These are phyloP conservation scores for Boletus rubescentipes DNA, from an alignment of 768 basidiomycete species.

Conservation along the genomic window DNA sequence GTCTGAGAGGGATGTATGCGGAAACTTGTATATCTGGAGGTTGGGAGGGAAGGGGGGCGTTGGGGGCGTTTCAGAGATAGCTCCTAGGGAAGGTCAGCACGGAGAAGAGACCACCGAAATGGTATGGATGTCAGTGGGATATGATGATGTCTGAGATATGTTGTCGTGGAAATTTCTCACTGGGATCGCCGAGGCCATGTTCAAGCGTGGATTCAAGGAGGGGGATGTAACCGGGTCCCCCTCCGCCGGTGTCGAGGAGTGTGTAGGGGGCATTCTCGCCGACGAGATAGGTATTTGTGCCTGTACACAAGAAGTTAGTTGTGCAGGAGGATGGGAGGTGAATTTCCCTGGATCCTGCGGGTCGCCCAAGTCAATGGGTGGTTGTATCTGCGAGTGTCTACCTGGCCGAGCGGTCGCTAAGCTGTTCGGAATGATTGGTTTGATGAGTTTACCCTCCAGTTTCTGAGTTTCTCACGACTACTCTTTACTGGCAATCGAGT, in stretches of 20 bases:
- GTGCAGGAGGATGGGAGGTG: constrained; percentile 37
- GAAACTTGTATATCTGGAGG: constrained; percentile 79
- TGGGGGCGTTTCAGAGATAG: constrained; percentile 60
- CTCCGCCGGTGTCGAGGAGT: constrained; percentile 84
- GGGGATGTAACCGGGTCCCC: constrained; percentile 63
- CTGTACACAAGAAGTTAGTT: constrained; percentile 34
- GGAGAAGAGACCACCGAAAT: constrained; percentile 70
- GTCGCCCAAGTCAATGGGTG: neutral
- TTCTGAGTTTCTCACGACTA: constrained; percentile 32
- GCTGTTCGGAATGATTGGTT: constrained; percentile 36
- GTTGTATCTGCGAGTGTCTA: constrained; percentile 21
- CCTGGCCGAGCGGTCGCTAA: constrained; percentile 78
- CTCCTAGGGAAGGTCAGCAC: constrained; percentile 65
- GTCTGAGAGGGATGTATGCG: constrained; percentile 34
- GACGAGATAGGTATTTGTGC: constrained; percentile 89
- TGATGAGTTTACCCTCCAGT: constrained; percentile 37
- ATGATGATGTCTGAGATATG: constrained; percentile 87
- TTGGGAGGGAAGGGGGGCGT: constrained; percentile 45
- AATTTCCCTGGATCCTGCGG: constrained; percentile 83
- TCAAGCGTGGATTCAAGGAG: constrained; percentile 60
- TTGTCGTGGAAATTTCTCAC: constrained; percentile 1
- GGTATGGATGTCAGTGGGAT: constrained; percentile 90
- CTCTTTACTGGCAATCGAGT: constrained; percentile 18
- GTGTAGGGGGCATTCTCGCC: constrained; percentile 69
- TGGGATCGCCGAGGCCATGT: constrained; percentile 31